Conservation (phyloP, 257 asterid genomes). For the Solanum etuberosum region DNA sequence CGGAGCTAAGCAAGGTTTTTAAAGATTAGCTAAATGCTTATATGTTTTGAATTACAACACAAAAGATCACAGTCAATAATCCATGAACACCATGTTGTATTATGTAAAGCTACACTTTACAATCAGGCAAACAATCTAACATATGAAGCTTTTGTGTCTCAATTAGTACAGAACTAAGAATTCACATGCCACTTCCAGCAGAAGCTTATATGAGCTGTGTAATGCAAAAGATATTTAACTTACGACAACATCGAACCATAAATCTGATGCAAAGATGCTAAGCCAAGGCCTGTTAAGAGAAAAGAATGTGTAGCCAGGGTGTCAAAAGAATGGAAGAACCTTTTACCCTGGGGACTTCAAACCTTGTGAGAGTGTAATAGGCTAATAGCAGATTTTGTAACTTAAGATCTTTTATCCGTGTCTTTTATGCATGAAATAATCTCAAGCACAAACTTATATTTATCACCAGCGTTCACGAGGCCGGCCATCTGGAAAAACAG, state of each 20-base stretch:
- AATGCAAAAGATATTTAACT: background rate
- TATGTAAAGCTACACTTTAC: constrained; percentile 9
- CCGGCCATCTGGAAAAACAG: constrained; percentile 83
- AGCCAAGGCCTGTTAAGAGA: background rate
- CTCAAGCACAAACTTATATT: background rate
- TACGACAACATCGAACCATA: background rate
- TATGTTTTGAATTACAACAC: background rate
- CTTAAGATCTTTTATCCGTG: background rate
- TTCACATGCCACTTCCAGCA: background rate
- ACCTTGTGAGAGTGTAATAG: background rate
- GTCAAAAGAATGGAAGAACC: background rate
- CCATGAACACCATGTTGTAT: background rate
- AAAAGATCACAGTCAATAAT: background rate
- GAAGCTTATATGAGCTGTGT: background rate
- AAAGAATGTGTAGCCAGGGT: background rate
- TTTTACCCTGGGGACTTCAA: background rate
- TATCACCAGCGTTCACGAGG: constrained; percentile 87
- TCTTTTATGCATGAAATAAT: background rate
- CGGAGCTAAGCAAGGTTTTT: background rate
- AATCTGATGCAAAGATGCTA: background rate
- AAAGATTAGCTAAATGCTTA: background rate
- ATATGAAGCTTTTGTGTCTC: constrained; percentile 3
- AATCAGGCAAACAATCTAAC: constrained; percentile 7
- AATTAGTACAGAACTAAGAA: constrained; percentile 5
- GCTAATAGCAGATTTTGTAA: background rate